Percentiles rank a stretch among this genome's conserved stretches.
phyloP scores from a whole-genome alignment of 345 rosid genomes.

The Hibiscus trionum region DNA sequence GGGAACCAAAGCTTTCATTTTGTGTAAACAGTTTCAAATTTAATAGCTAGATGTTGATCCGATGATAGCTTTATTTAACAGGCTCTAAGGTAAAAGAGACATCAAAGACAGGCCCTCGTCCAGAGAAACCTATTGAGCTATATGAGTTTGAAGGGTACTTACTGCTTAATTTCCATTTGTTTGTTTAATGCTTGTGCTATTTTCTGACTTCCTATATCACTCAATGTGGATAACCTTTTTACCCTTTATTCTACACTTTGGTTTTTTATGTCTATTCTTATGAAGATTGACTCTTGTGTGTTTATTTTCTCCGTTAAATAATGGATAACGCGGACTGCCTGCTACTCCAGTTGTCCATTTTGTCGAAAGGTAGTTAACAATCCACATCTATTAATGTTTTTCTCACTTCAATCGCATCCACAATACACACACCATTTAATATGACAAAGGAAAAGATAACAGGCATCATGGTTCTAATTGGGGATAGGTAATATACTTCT shows the following conservation, averaged over 20 bases:
- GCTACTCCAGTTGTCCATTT: slow-evolving; percentile 77
- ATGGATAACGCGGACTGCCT: slow-evolving; percentile 21
- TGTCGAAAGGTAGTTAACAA: slow-evolving; percentile 75
- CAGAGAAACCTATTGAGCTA: slow-evolving; percentile 84
- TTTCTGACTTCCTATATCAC: neutral
- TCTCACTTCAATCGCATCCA: neutral
- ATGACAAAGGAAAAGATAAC: neutral
- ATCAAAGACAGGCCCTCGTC: slow-evolving; percentile 78
- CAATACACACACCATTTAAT: neutral
- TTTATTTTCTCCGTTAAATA: slow-evolving; percentile 10
- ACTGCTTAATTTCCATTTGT: neutral
- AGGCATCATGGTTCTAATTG: neutral
- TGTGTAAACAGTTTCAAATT: neutral
- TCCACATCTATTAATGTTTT: neutral
- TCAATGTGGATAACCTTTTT: neutral
- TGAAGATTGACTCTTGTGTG: slow-evolving; percentile 14
- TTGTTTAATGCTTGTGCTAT: slow-evolving; percentile 3
- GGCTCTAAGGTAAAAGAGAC: slow-evolving; percentile 72
- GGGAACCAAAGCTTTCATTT: neutral
- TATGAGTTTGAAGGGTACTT: slow-evolving; percentile 88
- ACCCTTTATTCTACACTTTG: neutral
- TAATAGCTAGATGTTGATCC: neutral
- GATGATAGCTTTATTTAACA: slow-evolving; percentile 15
- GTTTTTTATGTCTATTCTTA: slow-evolving; percentile 6
- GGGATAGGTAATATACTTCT: neutral